These are phyloP conservation scores for Breynia disticha DNA, from an alignment of 441 rosid species.

Conservation along the genomic window DNA sequence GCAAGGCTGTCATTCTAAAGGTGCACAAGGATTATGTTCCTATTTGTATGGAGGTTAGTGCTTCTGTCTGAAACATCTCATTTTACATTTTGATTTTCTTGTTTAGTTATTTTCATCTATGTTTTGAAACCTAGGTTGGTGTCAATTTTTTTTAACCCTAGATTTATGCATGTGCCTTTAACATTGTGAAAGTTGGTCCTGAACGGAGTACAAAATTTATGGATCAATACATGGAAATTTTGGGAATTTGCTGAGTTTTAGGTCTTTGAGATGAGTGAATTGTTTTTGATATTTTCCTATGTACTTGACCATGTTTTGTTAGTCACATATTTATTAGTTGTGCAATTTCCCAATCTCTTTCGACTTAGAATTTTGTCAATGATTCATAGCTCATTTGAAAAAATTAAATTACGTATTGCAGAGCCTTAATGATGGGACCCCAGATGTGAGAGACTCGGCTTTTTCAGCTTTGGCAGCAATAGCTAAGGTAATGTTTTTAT, in stretches of 20 bases:
- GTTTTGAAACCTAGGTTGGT: too few species aligned
- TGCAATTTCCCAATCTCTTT: neutral
- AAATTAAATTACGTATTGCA: conserved; percentile 28
- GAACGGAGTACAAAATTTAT: too few species aligned
- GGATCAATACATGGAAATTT: too few species aligned
- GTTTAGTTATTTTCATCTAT: too few species aligned
- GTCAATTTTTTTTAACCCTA: too few species aligned
- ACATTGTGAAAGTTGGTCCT: too few species aligned
- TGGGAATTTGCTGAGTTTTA: too few species aligned
- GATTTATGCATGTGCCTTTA: too few species aligned
- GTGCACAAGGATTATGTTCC: conserved; percentile 97
- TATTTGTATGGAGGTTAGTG: conserved; percentile 92
- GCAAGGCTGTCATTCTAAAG: conserved; percentile 85
- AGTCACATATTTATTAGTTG: neutral
- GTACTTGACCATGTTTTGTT: neutral
- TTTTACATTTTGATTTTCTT: conserved; percentile 10
- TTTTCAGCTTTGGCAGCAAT: conserved; percentile 90
- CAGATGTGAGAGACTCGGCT: conserved; percentile 98
- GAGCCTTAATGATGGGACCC: conserved; percentile 99
- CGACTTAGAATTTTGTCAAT: too few species aligned
- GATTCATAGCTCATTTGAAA: neutral
- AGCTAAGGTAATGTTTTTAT: conserved; percentile 60
- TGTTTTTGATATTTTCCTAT: too few species aligned
- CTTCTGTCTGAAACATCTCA: conserved; percentile 10
- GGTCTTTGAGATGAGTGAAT: neutral